Base-by-base conservation (phyloP, 2,329 filamentous ascomycete genomes). In the Plenodomus tracheiphilus region DNA sequence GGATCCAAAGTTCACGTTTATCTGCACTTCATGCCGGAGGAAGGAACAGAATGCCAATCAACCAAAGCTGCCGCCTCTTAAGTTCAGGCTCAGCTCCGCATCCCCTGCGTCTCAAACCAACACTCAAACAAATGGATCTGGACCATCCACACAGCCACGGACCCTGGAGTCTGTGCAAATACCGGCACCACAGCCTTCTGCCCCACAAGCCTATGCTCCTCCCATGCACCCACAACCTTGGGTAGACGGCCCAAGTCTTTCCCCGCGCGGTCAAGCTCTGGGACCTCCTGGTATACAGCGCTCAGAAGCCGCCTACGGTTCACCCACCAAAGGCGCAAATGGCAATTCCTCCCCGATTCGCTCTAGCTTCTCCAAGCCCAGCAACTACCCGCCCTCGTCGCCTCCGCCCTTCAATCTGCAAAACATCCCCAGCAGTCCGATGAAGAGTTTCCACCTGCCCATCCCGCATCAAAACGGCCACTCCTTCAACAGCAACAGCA, bases 21-120 rank as follows among this genome's bases (percentile, higher is more conserved):
- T 96, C 56, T 97, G 93, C 75, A 77, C 77, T 28, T 85, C 87
- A 40, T 99, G 94, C 76, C 85, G 83, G 60, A 84, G 81, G 15
- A 86, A 84, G 49, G 83, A 85, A 54, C 79, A 87, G 59, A 82
- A 84, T 44, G 78, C 79, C 16, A 82, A 80, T 51, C 78, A 77
- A 58, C 83, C 83, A 34, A 88, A 87, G 64, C 78, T 85, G 39
- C 84, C 81, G 6, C 77, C 81, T 13, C 72, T 86, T 55, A 85
- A 85, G 62, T 79, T 86, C 59, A 77, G 79, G 40, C 70, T 84
- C 46, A 78, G 76, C 19, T 79, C 80, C 15, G 69, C 75, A 9
- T 81, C 79, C 9, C 77, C 79, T 18, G 61, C 59, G 15, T 53
- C 65, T 20, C 53, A 47, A 9, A 47, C 35, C 10, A 37, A 51